These are phyloP conservation scores for Lepraria neglecta DNA, from an alignment of 495 filamentous ascomycete species.

Conservation along the genomic window DNA sequence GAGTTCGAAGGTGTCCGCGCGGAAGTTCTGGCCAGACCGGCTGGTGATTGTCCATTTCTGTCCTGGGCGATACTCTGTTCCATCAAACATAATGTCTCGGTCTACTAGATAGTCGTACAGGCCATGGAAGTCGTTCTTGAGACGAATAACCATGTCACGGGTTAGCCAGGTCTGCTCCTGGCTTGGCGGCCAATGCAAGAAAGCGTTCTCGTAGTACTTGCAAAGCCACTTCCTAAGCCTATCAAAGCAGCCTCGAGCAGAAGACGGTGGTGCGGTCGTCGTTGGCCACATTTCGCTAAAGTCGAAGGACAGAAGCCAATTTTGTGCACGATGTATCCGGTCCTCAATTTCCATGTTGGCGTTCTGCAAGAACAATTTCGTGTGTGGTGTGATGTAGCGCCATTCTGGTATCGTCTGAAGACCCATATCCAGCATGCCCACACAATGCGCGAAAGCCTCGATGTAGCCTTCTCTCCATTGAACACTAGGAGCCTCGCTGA, in stretches of 20 bases:
- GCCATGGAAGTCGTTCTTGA: conserved; percentile 62
- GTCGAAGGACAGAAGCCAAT: conserved; percentile 51
- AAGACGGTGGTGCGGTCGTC: conserved; percentile 48
- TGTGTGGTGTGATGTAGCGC: conserved; percentile 52
- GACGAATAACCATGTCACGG: conserved; percentile 45
- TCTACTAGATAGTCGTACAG: conserved; percentile 71
- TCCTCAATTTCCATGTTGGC: conserved; percentile 58
- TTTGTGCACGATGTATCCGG: conserved; percentile 54
- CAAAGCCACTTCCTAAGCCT: conserved; percentile 31
- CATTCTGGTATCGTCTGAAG: conserved; percentile 53
- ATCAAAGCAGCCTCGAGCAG: conserved; percentile 52
- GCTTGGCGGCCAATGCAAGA: conserved; percentile 39
- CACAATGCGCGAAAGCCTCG: conserved; percentile 61
- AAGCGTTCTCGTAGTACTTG: conserved; percentile 33
- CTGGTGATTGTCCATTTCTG: conserved; percentile 59
- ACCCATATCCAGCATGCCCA: conserved; percentile 53
- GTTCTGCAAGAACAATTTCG: conserved; percentile 56
- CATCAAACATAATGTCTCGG: conserved; percentile 59
- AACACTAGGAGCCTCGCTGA: conserved; percentile 54
- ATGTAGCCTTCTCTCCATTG: conserved; percentile 60
- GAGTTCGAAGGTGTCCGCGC: conserved; percentile 53
- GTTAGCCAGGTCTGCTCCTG: conserved; percentile 54
- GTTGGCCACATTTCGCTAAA: conserved; percentile 58
- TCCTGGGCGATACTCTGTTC: conserved; percentile 44
- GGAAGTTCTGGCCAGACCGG: conserved; percentile 46